These are phyloP conservation scores for Closterium sp. DNA, from an alignment of 139 green algal species.

Conservation along the genomic window DNA sequence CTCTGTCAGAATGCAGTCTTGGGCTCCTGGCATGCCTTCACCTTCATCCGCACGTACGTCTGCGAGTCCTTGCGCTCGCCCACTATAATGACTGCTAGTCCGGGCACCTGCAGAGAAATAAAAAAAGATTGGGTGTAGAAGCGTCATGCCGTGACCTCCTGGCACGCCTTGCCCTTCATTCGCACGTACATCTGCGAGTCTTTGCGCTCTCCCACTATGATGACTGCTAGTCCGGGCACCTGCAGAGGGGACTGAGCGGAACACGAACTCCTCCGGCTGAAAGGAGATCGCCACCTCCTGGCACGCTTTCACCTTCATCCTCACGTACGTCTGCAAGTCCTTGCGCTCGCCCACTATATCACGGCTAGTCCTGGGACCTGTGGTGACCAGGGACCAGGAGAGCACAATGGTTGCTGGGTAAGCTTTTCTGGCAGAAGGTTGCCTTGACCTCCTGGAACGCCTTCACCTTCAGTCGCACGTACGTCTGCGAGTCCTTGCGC, in stretches of 20 bases:
- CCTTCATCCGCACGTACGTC: constrained; percentile 96
- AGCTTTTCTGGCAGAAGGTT: too few species aligned
- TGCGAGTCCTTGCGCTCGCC: constrained; percentile 91
- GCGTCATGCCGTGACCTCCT: constrained; percentile 75
- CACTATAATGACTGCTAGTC: constrained; percentile 94
- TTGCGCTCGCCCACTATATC: too few species aligned
- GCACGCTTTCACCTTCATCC: constrained; percentile 91
- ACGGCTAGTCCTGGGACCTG: neutral
- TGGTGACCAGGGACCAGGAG: too few species aligned
- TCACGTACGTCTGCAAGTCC: constrained; percentile 98
- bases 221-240: constrained; percentile 88
- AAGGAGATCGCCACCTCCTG: constrained; percentile 73
- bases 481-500: constrained; percentile 93
- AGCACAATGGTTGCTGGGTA: too few species aligned
- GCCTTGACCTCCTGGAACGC: constrained; percentile 86
- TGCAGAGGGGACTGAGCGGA: neutral
- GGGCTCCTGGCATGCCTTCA: constrained; percentile 86
- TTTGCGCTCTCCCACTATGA: constrained; percentile 90
- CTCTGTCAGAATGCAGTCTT: constrained; percentile 64
- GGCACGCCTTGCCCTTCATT: constrained; percentile 90
- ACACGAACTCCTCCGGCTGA: too few species aligned
- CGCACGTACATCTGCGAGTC: constrained; percentile 96
- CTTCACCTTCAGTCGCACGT: constrained; percentile 94
- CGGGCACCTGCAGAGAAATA: constrained; percentile 63
- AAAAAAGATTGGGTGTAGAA: constrained; percentile 7